phyloP scores from a whole-genome alignment of 2,329 filamentous ascomycete genomes.

The Hymenoscyphus albidus region DNA sequence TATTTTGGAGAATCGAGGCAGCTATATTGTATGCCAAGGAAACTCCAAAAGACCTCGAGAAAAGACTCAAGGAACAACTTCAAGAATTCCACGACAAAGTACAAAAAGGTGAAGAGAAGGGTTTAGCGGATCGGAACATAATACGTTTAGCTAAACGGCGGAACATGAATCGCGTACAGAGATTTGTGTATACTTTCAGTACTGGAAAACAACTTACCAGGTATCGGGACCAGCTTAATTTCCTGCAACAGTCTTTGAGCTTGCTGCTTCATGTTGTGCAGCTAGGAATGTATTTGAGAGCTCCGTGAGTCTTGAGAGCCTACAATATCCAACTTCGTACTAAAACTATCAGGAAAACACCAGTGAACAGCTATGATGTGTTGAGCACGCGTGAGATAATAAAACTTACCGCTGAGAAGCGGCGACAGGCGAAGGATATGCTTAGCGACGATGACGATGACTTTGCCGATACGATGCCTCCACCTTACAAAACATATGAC shows the following conservation, averaged over 20 bases:
- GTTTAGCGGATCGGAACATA: neutral
- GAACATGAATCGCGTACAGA: neutral
- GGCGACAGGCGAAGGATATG: neutral
- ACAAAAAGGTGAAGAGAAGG: neutral
- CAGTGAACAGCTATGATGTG: neutral
- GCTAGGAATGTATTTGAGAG: neutral
- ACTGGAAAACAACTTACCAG: neutral
- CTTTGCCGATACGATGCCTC: neutral
- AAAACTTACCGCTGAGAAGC: neutral
- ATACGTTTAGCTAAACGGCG: neutral
- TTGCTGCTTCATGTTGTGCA: neutral
- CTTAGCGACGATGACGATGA: neutral
- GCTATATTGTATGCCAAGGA: neutral
- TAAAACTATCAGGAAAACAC: neutral
- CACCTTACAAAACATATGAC: neutral
- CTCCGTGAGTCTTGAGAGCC: neutral
- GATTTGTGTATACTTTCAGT: neutral
- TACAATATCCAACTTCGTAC: neutral
- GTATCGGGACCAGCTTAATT: neutral
- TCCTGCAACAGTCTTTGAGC: neutral
- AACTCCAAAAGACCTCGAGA: neutral
- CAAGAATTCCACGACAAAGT: neutral
- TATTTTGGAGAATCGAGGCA: neutral
- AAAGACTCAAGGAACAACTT: neutral
- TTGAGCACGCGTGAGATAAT: neutral